Conservation (phyloP, 2,329 filamentous ascomycete genomes). For the Penicillium sp. region DNA sequence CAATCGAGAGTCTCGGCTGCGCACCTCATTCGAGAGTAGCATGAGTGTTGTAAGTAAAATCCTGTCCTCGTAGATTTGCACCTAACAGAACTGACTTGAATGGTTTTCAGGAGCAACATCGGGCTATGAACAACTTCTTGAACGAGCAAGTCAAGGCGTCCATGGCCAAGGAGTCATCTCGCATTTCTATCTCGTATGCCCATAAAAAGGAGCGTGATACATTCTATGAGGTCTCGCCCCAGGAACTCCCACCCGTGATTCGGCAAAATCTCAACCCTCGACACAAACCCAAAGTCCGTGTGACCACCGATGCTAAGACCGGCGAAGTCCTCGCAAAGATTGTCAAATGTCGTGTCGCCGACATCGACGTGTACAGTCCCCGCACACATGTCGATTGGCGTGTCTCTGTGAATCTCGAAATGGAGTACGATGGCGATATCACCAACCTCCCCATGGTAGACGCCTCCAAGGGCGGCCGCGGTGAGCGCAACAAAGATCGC, state of each 20-base stretch:
- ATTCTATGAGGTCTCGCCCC: constrained; percentile 74
- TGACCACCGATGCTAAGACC: constrained; percentile 76
- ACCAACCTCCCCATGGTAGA: constrained; percentile 56
- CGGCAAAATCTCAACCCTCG: constrained; percentile 62
- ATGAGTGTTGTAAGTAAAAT: constrained; percentile 76
- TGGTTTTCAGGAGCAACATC: constrained; percentile 70
- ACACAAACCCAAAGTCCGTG: constrained; percentile 67
- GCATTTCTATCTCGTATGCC: constrained; percentile 67
- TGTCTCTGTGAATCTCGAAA: constrained; percentile 92
- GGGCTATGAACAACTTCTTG: constrained; percentile 79
- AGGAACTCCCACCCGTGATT: constrained; percentile 67
- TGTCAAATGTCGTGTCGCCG: constrained; percentile 84
- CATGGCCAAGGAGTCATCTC: constrained; percentile 44
- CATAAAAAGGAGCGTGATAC: constrained; percentile 82
- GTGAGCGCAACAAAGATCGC: constrained; percentile 81
- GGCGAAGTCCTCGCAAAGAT: constrained; percentile 76
- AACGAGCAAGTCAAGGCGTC: constrained; percentile 67
- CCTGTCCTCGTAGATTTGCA: background rate
- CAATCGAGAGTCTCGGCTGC: constrained; percentile 55
- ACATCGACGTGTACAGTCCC: constrained; percentile 86
- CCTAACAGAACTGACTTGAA: constrained; percentile 12
- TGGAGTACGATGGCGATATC: constrained; percentile 74
- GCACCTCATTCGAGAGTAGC: constrained; percentile 76
- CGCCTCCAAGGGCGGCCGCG: constrained; percentile 42
- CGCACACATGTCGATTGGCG: constrained; percentile 81